These are phyloP conservation scores for Penicillium crustosum DNA, from an alignment of 2,329 filamentous ascomycete species.

Conservation along the genomic window DNA sequence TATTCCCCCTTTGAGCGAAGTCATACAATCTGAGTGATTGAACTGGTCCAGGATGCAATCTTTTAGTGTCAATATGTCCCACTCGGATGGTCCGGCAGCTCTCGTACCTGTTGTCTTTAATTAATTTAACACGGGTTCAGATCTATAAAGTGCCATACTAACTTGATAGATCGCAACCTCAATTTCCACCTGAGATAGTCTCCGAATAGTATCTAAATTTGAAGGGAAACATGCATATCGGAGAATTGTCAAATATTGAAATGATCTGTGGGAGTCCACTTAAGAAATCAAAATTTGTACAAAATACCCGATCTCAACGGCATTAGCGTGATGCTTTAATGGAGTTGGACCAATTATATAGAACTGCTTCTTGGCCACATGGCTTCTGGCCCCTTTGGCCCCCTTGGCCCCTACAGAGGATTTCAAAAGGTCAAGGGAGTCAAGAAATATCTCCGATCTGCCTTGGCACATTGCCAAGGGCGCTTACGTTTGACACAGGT, in stretches of 20 bases:
- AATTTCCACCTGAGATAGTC: neutral
- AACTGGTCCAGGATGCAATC: neutral
- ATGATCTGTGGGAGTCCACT: neutral
- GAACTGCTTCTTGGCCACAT: neutral
- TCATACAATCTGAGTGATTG: neutral
- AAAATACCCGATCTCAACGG: slow-evolving; percentile 4
- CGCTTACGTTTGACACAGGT: neutral
- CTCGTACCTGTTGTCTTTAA: neutral
- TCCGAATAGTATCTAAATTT: neutral
- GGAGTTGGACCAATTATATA: neutral
- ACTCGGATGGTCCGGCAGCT: neutral
- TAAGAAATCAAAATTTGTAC: neutral
- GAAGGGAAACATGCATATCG: neutral
- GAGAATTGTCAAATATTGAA: neutral
- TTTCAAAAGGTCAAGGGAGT: neutral
- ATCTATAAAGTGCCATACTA: neutral
- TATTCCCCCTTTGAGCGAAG: neutral
- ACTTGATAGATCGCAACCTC: neutral
- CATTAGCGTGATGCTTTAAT: slow-evolving; percentile 1
- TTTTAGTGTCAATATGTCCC: neutral
- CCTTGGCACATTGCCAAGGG: neutral
- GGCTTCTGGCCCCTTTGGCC: neutral
- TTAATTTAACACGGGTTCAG: neutral
- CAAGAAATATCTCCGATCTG: neutral
- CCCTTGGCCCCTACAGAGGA: neutral